phyloP scores from a whole-genome alignment of 768 basidiomycete genomes.

The Mycena filopes region DNA sequence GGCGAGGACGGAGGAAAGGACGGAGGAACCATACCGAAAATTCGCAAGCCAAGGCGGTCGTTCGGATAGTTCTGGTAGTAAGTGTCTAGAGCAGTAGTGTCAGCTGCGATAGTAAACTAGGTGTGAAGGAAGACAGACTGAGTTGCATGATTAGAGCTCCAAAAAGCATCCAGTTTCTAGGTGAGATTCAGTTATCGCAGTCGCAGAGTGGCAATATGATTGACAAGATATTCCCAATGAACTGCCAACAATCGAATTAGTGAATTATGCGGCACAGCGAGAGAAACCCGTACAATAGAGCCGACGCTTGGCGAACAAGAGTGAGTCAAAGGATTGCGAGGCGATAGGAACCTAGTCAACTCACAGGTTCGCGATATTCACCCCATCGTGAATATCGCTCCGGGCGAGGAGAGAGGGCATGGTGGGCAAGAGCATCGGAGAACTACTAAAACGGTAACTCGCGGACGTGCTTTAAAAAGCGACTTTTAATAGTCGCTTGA shows the following conservation, averaged over 20 bases:
- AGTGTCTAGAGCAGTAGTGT: not conserved
- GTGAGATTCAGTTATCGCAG: no score
- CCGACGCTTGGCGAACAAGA: not conserved
- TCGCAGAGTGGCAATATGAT: no score
- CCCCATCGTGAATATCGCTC: not conserved
- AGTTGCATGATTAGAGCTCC: conserved; percentile 1
- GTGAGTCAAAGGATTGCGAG: no score
- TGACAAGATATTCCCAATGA: no score
- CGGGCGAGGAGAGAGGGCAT: not conserved
- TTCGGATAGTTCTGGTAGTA: not conserved
- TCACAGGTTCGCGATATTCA: conserved; percentile 1
- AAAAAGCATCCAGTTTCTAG: conserved; percentile 8
- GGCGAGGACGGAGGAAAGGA: not conserved
- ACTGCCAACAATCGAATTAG: not conserved
- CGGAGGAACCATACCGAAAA: not conserved
- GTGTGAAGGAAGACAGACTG: not conserved
- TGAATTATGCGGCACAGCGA: not conserved
- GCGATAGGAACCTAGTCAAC: no score
- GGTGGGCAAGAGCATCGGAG: not conserved
- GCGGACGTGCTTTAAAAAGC: not conserved
- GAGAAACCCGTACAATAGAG: not conserved
- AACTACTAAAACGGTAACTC: no score
- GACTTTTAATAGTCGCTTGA: not conserved
- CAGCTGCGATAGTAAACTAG: not conserved
- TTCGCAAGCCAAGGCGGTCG: not conserved